Percentiles rank a stretch among this genome's conserved stretches.
phyloP scores from a whole-genome alignment of 768 basidiomycete genomes.

The Tricholoma sp. region DNA sequence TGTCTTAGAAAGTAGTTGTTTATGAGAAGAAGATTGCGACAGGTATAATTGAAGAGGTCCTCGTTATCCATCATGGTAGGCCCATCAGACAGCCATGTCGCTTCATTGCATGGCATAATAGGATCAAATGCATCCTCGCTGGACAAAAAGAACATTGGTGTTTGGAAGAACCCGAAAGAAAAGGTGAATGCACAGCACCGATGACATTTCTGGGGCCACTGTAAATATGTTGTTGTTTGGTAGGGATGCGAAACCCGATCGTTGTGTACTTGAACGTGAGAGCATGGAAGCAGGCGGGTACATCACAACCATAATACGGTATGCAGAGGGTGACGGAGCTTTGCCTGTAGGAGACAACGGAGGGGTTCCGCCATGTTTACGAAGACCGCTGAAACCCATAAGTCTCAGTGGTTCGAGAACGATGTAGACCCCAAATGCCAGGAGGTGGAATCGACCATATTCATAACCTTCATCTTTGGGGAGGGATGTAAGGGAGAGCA shows the following conservation, averaged over 20 bases:
- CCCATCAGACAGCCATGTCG: slow-evolving; percentile 3
- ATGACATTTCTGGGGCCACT: slow-evolving; percentile 8
- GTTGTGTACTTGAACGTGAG: slow-evolving; percentile 1
- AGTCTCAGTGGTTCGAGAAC: not conserved
- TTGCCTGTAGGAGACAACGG: slow-evolving; percentile 7
- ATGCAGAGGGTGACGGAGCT: not conserved
- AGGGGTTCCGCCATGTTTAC: slow-evolving; percentile 12
- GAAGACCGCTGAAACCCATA: slow-evolving; percentile 9
- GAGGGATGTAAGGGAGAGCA: slow-evolving; percentile 6
- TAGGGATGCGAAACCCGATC: not conserved
- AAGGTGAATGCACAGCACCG: too few relatives aligned
- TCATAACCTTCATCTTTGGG: slow-evolving; percentile 8
- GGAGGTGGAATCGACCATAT: slow-evolving; percentile 12
- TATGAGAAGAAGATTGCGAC: not conserved
- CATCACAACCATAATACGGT: slow-evolving; percentile 6
- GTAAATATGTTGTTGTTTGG: not conserved
- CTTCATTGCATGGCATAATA: not conserved
- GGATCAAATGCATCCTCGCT: not conserved
- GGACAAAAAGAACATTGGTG: too few relatives aligned
- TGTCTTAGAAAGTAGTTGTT: not conserved
- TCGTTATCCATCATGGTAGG: not conserved
- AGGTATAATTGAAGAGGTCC: not conserved
- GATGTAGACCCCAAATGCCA: slow-evolving; percentile 10
- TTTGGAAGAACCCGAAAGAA: too few relatives aligned
- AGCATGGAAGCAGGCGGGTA: slow-evolving; percentile 13